phyloP scores from a whole-genome alignment of 1,284 basidiomycete genomes.

The Cutaneotrichosporon cavernicola region DNA sequence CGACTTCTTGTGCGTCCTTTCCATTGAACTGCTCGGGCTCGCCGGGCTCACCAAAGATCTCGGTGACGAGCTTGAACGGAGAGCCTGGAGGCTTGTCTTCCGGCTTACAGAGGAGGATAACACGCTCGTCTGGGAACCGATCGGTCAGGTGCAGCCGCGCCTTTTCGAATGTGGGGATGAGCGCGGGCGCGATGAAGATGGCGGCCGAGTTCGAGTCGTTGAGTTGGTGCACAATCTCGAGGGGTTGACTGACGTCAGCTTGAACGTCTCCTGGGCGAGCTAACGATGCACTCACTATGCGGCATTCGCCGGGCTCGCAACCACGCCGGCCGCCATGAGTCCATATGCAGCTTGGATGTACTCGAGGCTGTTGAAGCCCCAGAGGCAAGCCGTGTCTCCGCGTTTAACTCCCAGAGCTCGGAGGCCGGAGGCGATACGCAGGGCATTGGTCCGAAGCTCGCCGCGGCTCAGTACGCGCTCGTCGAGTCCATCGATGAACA shows the following conservation, averaged over 20 bases:
- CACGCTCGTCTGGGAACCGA: slow-evolving; percentile 24
- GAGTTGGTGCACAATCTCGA: slow-evolving; percentile 52
- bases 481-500: slow-evolving; percentile 67
- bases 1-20: slow-evolving; percentile 9
- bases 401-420: slow-evolving; percentile 34
- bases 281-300: slow-evolving; percentile 22
- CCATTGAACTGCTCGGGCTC: slow-evolving; percentile 24
- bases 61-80: slow-evolving; percentile 18
- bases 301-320: slow-evolving; percentile 45
- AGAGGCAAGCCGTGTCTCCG: slow-evolving; percentile 44
- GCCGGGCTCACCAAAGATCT: slow-evolving; percentile 15
- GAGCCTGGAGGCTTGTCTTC: slow-evolving; percentile 8
- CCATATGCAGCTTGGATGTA: slow-evolving; percentile 66
- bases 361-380: slow-evolving; percentile 59
- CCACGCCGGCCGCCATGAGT: slow-evolving; percentile 46
- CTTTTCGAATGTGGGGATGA: slow-evolving; percentile 50
- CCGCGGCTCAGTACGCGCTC: slow-evolving; percentile 62
- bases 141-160: slow-evolving; percentile 26
- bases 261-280: not conserved
- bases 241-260: slow-evolving; percentile 12
- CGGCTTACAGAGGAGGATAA: slow-evolving; percentile 33
- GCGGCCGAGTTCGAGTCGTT: slow-evolving; percentile 60
- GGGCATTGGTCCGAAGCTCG: slow-evolving; percentile 60
- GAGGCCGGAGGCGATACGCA: slow-evolving; percentile 62
- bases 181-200: slow-evolving; percentile 60